Evolutionary conservation across 2,329 filamentous ascomycete species (phyloP).

Genomic region (Capronia coronata): DNA sequence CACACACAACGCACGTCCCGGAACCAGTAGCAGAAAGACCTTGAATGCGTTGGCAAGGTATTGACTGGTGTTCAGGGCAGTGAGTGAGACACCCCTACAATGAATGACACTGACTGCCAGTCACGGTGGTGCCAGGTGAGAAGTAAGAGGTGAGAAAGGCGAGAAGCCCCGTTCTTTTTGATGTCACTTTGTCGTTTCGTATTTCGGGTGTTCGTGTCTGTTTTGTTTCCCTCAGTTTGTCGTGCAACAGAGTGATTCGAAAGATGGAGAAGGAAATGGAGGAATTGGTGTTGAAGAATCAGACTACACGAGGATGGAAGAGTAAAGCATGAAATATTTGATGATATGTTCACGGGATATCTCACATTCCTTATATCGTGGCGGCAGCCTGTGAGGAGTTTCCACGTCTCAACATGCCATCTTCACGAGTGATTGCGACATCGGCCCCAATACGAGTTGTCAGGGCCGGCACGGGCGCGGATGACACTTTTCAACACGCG

Average conservation of each 20-base stretch:
- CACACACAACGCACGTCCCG: background rate
- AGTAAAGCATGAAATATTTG: no score
- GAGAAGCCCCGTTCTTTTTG: slow-evolving; percentile 3
- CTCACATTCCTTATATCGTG: slow-evolving; percentile 16
- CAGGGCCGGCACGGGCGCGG: no score
- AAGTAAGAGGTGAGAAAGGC: background rate
- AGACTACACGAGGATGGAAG: no score
- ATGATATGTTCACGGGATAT: no score
- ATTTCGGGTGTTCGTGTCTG: background rate
- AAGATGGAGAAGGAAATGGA: slow-evolving; percentile 1
- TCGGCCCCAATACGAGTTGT: background rate
- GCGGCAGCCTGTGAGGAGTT: background rate
- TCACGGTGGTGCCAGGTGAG: no score
- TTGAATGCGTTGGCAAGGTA: no score
- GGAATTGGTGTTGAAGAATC: no score
- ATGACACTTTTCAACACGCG: no score
- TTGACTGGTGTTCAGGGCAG: no score
- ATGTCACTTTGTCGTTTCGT: slow-evolving; percentile 18
- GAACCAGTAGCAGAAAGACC: no score
- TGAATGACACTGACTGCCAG: background rate
- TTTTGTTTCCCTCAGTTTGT: no score
- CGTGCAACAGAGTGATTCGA: no score
- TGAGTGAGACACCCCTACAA: background rate
- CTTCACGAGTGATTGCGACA: slow-evolving; percentile 21
- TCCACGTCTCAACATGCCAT: slow-evolving; percentile 17